phyloP scores from a whole-genome alignment of 2,329 filamentous ascomycete genomes.

The Fusarium pilosicola region DNA sequence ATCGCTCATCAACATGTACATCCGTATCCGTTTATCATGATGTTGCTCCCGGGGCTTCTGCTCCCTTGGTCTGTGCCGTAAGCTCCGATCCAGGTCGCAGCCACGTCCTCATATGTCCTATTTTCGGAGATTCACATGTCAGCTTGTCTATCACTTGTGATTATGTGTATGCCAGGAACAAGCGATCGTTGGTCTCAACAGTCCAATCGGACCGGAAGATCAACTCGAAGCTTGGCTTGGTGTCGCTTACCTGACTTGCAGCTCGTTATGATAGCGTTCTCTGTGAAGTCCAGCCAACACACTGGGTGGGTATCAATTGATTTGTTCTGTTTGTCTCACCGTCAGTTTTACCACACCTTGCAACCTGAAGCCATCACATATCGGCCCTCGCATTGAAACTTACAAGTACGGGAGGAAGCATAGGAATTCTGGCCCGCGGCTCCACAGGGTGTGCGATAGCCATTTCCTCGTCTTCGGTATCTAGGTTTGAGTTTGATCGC shows the following conservation, averaged over 20 bases:
- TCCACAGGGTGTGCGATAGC: slow-evolving; percentile 82
- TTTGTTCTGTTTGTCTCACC: slow-evolving; percentile 69
- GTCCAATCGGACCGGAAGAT: slow-evolving; percentile 13
- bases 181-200: slow-evolving; percentile 5
- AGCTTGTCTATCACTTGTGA: slow-evolving; percentile 21
- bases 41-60: slow-evolving; percentile 26
- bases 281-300: slow-evolving; percentile 91
- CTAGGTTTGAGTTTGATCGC: slow-evolving; percentile 76
- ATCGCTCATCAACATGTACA: slow-evolving; percentile 10
- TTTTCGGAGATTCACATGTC: slow-evolving; percentile 34
- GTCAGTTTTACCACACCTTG: slow-evolving; percentile 25
- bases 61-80: slow-evolving; percentile 40
- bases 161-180: neutral
- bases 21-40: slow-evolving; percentile 24
- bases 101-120: slow-evolving; percentile 82
- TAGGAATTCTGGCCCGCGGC: slow-evolving; percentile 82
- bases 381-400: slow-evolving; percentile 43
- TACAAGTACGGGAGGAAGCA: slow-evolving; percentile 91
- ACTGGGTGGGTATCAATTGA: slow-evolving; percentile 86
- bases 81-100: slow-evolving; percentile 63
- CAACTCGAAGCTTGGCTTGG: neutral
- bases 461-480: slow-evolving; percentile 64
- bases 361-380: neutral
- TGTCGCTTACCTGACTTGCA: slow-evolving; percentile 82
- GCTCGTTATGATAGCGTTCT: slow-evolving; percentile 91